Base-by-base conservation (phyloP, 768 basidiomycete species). In the Zangia roseola region DNA sequence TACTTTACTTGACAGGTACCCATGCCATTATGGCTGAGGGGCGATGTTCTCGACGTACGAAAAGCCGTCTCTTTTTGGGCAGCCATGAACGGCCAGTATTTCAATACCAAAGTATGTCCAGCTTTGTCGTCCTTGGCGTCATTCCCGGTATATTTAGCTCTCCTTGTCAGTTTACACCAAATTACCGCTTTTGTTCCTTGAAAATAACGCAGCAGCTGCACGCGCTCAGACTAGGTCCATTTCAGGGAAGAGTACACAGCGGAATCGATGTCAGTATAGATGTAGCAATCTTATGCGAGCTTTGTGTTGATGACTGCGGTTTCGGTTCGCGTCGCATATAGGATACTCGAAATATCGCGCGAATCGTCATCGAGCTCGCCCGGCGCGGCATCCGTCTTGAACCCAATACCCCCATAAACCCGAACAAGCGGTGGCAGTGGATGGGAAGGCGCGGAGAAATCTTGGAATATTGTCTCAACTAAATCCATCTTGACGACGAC, bases 271-370 rank as follows among this genome's bases (percentile, higher is more conserved):
- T 94, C 53, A 74, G 89, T 83, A 37, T 41, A 47, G 37, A 47
- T 46, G 49, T 31, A 16, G 13, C 9, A 20, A 10, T 24, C 39
- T 35, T 26, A 20, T 39, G 20, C 16, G 34, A 40, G 31, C 39
- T 9, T 25, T 24, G 25, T 47, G 33, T 35, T 54, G 43, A 58
- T 31, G 31, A 16, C 51, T 10, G 6, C n/a, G 20, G 14, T 36
- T 31, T 19, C 37, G 30, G 17, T 38, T 42, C 59, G 21, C 46
- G 51, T 54, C 13, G 36, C 47, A 40, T 35, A 36, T 23, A 94
- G 92, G 94, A 99, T 69, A 80, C 90, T 30, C 85, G 89, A 25
- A 99, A 99, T 67, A 81, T 97, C 48, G 78, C 89, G 10, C 82
- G 89, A 28, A 83, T 99, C 52, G 64, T 95, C 34, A 70, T 80